Evolutionary conservation across 768 basidiomycete species (phyloP).

Genomic region (Leccinum pellstonianum): DNA sequence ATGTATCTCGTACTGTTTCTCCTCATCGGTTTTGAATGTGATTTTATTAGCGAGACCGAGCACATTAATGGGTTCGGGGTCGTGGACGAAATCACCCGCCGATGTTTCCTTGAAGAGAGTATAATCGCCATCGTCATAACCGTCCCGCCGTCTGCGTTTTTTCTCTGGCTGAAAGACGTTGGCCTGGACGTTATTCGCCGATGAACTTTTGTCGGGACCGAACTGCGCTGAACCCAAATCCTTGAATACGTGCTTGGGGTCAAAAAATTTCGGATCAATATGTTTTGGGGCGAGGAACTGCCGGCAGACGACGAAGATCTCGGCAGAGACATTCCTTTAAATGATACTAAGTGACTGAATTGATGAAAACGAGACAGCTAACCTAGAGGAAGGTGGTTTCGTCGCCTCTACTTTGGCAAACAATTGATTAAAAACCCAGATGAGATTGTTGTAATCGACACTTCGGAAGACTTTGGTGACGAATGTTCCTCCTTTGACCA

Average conservation of each 20-base stretch:
- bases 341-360: neutral
- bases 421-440: slow-evolving; percentile 98
- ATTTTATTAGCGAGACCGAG: slow-evolving; percentile 81
- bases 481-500: slow-evolving; percentile 90
- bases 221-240: slow-evolving; percentile 59
- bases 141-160: slow-evolving; percentile 88
- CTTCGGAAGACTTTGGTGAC: slow-evolving; percentile 99
- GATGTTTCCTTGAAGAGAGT: slow-evolving; percentile 76
- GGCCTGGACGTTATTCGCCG: slow-evolving; percentile 68
- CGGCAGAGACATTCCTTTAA: slow-evolving; percentile 92
- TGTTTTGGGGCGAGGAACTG: slow-evolving; percentile 92
- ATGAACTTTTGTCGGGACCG: slow-evolving; percentile 50
- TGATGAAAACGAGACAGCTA: slow-evolving; percentile 15
- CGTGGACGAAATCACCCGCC: slow-evolving; percentile 69
- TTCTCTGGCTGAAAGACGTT: slow-evolving; percentile 99
- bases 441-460: slow-evolving; percentile 95
- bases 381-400: slow-evolving; percentile 97
- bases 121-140: slow-evolving; percentile 93
- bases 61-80: slow-evolving; percentile 69
- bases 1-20: slow-evolving; percentile 59
- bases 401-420: slow-evolving; percentile 98
- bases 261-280: slow-evolving; percentile 97
- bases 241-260: slow-evolving; percentile 97
- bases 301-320: slow-evolving; percentile 98
- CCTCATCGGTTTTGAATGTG: slow-evolving; percentile 76